Evolutionary conservation across 352 stramenopile species (phyloP).

Genomic region (Globisporangium sylvaticum): DNA sequence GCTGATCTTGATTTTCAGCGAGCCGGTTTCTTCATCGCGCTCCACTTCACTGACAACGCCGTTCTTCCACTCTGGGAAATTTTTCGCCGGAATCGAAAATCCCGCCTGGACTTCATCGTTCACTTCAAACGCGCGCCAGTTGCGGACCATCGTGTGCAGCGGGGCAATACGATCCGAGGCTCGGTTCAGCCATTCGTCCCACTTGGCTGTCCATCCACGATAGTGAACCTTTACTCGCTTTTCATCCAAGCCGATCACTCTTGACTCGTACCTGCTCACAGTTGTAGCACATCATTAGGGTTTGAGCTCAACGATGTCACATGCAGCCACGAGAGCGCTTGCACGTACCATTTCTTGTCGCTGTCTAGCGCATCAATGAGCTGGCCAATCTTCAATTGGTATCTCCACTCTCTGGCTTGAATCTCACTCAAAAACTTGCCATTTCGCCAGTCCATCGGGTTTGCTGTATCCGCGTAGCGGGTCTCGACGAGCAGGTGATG

Average conservation of each 20-base stretch:
- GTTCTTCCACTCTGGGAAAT: slow-evolving; percentile 61
- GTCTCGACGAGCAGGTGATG: slow-evolving; percentile 64
- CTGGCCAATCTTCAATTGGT: slow-evolving; percentile 43
- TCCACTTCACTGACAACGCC: slow-evolving; percentile 35
- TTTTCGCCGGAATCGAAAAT: slow-evolving; percentile 24
- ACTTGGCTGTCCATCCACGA: slow-evolving; percentile 95
- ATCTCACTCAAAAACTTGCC: slow-evolving; percentile 65
- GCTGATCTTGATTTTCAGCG: slow-evolving; percentile 40
- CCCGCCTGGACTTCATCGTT: slow-evolving; percentile 53
- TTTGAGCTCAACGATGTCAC: not conserved
- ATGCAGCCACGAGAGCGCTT: not conserved
- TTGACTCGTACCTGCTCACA: slow-evolving; percentile 52
- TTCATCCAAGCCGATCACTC: slow-evolving; percentile 37
- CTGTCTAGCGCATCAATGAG: slow-evolving; percentile 76
- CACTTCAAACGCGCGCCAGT: slow-evolving; percentile 68
- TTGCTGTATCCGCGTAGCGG: slow-evolving; percentile 20
- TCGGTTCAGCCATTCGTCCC: slow-evolving; percentile 95
- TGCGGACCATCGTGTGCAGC: slow-evolving; percentile 82
- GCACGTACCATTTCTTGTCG: slow-evolving; percentile 62
- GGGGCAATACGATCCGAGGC: slow-evolving; percentile 87
- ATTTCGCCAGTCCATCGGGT: slow-evolving; percentile 40
- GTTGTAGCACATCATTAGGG: not conserved
- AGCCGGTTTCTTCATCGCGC: slow-evolving; percentile 16
- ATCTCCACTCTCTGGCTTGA: slow-evolving; percentile 54
- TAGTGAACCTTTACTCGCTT: slow-evolving; percentile 91